Base-by-base conservation (phyloP, 2,329 filamentous ascomycete species). In the Lachnellula hyalina region DNA sequence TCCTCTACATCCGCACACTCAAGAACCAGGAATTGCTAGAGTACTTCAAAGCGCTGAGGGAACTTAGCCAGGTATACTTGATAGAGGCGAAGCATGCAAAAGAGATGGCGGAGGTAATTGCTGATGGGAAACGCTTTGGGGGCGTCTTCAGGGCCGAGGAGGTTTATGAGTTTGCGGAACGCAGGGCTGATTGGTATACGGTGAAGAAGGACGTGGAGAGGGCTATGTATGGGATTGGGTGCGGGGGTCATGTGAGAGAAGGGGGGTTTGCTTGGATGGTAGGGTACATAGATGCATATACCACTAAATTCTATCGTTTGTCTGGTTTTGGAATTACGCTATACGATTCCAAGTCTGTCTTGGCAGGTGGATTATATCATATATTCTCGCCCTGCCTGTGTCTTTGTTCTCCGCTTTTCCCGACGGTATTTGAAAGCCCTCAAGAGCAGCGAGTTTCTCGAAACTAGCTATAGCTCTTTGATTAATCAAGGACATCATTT, bases 181-280 rank as follows among this genome's bases (percentile, higher is more conserved):
- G 94, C 62, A 78, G 94, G 63, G 92, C 92, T 49, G 94, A 99
- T 74, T 99, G 94, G 94, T 96, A 94, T 70, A 81, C 87, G 64
- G 90, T 99, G 11, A 88, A 87, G 74, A 84, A 82, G 61, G 84
- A 91, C 60, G 94, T 99, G 5, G 94, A 99, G 77, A 87, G 89
- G 73, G 91, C 91, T 58, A 96, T 99, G 91, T 97, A 96, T 73
- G 94, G 94, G 4, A 83, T 96, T 70, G 93, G 94, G 57, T 99
- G 94, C 72, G 71, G 70, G 70, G 46, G 68, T 95, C 44, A 97
- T 96, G 91, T 97, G 72, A 79, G 21, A 19, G 52, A 48, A 34
- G 34, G 44, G 21, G 7, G 5, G n/a, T 21, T 35, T 12, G 38
- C 17, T 23, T 19, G 46, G n/a, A 28, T 48, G 19, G 11, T 15